Base-by-base conservation (phyloP, 2,329 filamentous ascomycete species). In the Diaporthe citrichinensis region DNA sequence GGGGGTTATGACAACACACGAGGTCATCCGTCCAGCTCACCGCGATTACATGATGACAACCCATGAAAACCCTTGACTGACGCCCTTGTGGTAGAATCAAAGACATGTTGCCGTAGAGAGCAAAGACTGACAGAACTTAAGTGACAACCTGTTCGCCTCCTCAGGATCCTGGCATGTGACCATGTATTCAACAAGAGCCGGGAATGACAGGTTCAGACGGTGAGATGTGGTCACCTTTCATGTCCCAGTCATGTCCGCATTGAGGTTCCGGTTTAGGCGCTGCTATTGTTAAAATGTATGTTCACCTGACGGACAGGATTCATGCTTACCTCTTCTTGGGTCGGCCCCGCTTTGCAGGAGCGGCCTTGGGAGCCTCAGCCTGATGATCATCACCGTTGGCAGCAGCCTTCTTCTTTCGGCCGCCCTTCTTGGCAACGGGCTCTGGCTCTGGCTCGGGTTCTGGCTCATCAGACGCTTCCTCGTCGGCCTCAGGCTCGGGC, bases 381-480 rank as follows among this genome's bases (percentile, higher is more conserved):
- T 73, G 65, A 53, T 73, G 71, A 8, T 39, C 62, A 39, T 59
- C 34, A 12, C 28, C 59, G 28, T 39, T 59, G 46, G 61, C 71
- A 71, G 44, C 28, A 65, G 72, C 49, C 74, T 71, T 76, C 62
- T 71, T 76, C 53, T 69, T 75, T 49, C 73, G 73, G 39, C 61
- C 73, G 17, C 31, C 55, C 61, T 57, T 73, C 61, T 62, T 61
- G 31, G 34, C 49, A 49, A 31, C 44, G 15, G 73, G 67, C 58
- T 72, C 58, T 6, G 62, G 46, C 62, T 76, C 71, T 6, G 68
- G 49, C 69, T 75, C 49, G n/a, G n/a, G 23, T 28, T 57, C 34
- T 1, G 55, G n/a, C 46, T 59, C 88, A 9, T 20, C 55, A 3
- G 34, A 28, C 14, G 57, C 39, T 20, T 65, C 41, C 41, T 65